phyloP scores from a whole-genome alignment of 228 moss, liverwort and hornwort genomes.

The Sphagnum magellanicum region DNA sequence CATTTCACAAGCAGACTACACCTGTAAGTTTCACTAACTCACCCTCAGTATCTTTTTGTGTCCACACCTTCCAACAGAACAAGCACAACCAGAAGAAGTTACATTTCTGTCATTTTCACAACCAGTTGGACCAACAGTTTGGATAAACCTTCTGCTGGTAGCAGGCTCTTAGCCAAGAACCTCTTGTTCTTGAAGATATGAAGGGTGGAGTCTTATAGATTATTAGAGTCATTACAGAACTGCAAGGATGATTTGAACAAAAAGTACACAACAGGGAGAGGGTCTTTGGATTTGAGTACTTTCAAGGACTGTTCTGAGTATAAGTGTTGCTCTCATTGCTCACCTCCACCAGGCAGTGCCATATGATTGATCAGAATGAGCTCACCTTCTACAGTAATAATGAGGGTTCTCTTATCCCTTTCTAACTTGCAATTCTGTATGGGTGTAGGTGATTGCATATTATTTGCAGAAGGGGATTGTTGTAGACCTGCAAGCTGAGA shows the following conservation, averaged over 20 bases:
- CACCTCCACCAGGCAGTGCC: background rate
- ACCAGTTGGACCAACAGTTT: background rate
- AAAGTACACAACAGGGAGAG: background rate
- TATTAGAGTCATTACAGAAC: background rate
- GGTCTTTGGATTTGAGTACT: too few relatives aligned
- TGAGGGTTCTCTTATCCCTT: background rate
- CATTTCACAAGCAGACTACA: conserved; percentile 76
- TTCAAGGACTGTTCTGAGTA: too few relatives aligned
- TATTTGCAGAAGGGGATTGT: conserved; percentile 61
- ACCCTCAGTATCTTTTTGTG: background rate
- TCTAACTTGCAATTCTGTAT: background rate
- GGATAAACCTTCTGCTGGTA: background rate
- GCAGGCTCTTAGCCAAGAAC: too few relatives aligned
- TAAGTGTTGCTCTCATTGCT: background rate
- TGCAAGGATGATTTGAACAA: background rate
- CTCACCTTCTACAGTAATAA: background rate
- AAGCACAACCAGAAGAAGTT: too few relatives aligned
- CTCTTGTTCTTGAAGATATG: too few relatives aligned
- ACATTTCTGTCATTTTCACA: too few relatives aligned
- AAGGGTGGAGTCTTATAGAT: too few relatives aligned
- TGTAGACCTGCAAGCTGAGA: conserved; percentile 53
- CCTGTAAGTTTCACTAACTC: conserved; percentile 39
- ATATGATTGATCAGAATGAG: background rate
- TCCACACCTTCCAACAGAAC: too few relatives aligned
- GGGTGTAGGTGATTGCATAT: conserved; percentile 51